These are phyloP conservation scores for Vachellia collinsii DNA, from an alignment of 306 rosid genomes.

Conservation along the genomic window DNA sequence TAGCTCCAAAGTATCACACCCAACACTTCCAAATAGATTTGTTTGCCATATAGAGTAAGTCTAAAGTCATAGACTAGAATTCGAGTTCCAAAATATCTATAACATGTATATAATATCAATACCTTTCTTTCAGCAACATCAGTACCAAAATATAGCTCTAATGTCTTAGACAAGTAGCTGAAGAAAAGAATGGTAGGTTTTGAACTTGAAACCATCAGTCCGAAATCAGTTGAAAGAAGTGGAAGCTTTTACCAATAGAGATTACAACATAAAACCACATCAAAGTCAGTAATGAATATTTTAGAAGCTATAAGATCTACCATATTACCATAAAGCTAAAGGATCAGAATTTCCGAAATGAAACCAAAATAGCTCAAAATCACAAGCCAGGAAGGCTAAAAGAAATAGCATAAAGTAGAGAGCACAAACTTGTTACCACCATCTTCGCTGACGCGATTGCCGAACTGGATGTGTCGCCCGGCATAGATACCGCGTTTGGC, in stretches of 20 bases:
- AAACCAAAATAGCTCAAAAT: background rate
- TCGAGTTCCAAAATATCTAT: background rate
- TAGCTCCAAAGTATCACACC: too few relatives aligned
- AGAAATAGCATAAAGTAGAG: background rate
- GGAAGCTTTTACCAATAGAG: background rate
- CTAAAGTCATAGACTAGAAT: background rate
- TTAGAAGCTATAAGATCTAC: background rate
- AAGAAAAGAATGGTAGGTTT: background rate
- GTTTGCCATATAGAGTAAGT: background rate
- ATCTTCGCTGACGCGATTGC: constrained; percentile 85
- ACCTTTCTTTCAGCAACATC: background rate
- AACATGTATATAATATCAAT: background rate
- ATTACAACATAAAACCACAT: too few relatives aligned
- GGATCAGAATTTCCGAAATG: constrained; percentile 11
- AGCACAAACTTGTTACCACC: constrained; percentile 88
- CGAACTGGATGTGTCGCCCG: constrained; percentile 88
- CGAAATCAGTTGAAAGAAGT: background rate
- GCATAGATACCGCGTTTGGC: constrained; percentile 93
- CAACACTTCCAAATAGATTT: background rate
- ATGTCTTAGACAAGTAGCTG: background rate
- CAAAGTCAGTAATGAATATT: background rate
- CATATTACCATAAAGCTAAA: background rate
- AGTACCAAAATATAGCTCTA: too few relatives aligned
- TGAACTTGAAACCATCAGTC: background rate
- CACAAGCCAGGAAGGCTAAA: constrained; percentile 1